Base-by-base conservation (phyloP, 768 basidiomycete genomes). In the Kwoniella mangroviensis region DNA sequence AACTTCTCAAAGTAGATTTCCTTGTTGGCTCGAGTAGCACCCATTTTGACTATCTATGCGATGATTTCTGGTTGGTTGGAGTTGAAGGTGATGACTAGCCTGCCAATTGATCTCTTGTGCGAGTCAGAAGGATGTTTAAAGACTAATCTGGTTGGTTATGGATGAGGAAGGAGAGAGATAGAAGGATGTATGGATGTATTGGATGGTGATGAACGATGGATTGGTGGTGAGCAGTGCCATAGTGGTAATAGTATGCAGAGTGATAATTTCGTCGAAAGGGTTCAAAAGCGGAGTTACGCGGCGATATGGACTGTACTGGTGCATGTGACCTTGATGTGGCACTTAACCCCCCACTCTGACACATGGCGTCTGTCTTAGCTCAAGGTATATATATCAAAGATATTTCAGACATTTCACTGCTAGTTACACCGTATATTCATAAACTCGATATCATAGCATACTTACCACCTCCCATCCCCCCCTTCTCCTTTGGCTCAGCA, bases 1-100 rank as follows among this genome's bases (percentile, higher is more conserved):
- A 98, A 90, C 87, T 97, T 98, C 69, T 83, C 85, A 83, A 98
- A 98, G 88, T 98, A 98, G 19, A 88, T 63, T 72, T 90, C 90
- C 86, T 98, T 98, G 82, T 94, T 91, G 82, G 91, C 88, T 77
- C 93, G 90, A 85, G 90, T 88, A 70, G 87, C 91, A 88, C 95
- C 95, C 95, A 98, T 98, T 87, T 85, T 88, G 63, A 60, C 73
- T 49, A 59, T 68, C 73, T 71, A 76, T 77, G 65, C 69, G 75
- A 53, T 75, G 73, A 75, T 75, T 73, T 65, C 71, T 57, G 59
- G 61, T 26, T 19, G 64, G 55, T 21, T 41, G 52, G 10, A 59
- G 28, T 22, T 58, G 43, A 28, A 54, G 42, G 69, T 57, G 28
- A 28, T 57, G 65, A 69, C 72, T 70, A 75, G 82, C 76, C 79